Base-by-base conservation (phyloP, 352 stramenopile genomes). In the Phytophthora aleatoria region DNA sequence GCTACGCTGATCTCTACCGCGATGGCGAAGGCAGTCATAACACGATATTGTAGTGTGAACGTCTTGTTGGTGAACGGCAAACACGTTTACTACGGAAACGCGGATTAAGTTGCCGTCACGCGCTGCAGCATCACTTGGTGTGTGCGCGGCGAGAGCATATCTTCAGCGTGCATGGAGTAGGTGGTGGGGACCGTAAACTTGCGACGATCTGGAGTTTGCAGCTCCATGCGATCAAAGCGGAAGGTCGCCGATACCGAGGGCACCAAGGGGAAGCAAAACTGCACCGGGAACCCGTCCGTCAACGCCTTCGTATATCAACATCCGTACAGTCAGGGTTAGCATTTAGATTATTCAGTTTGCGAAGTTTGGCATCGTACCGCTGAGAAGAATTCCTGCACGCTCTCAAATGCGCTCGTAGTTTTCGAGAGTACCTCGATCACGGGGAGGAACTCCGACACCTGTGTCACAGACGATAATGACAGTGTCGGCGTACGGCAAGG, bases 351-450 rank as follows among this genome's bases (percentile, higher is more conserved):
- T 31, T 48, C 24, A 43, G 5, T 43, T 35, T 13, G 35, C 3
- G 20, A 35, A 5, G 27, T 11, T 27, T 30, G 39, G 55, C n/a
- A 15, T 48, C 76, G 39, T 69, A 91, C 82, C 64, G 76, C 71
- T 15, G 69, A 74, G 31, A 91, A 88, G 31, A 91, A 88, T 20
- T 81, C 65, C 36, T 84, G 71, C 4, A 88, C 66, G 50, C 77
- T 87, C 48, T 89, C 79, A 57, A 91, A 89, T 0, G 74, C 67
- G 35, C 73, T 84, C 12, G 78, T 88, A 9, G 82, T 89, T 61
- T 87, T 89, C 15, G 82, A 87, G 0, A 89, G 67, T 41, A 91
- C 78, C 71, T 91, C 77, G 7, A 89, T 79, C 41, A 91, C 73
- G 0, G 82, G 82, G 24, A 89, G 61, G 48, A 91, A 91, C 39